phyloP scores from a whole-genome alignment of 2,329 filamentous ascomycete species.

The Cladosporium sp. region DNA sequence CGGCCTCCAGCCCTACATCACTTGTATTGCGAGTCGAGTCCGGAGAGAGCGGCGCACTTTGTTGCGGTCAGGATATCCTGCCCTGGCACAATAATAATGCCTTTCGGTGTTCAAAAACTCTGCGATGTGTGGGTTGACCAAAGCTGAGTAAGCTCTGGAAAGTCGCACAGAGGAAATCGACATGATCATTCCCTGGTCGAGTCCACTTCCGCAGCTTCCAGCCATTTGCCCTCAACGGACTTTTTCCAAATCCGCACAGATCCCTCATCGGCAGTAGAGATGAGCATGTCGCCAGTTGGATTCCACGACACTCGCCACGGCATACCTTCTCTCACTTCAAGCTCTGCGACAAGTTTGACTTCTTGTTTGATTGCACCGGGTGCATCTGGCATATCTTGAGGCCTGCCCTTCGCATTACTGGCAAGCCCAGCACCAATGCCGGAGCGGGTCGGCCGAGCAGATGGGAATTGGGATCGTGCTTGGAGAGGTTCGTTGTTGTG shows the following conservation, averaged over 20 bases:
- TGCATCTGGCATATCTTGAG: conserved; percentile 50
- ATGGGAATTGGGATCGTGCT: conserved; percentile 10
- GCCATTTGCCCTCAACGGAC: conserved; percentile 44
- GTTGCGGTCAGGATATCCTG: no score
- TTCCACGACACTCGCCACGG: conserved; percentile 72
- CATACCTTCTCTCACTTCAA: conserved; percentile 64
- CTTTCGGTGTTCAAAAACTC: no score
- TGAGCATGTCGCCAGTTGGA: conserved; percentile 61
- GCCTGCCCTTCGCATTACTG: conserved; percentile 44
- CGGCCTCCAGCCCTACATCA: not conserved
- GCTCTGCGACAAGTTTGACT: conserved; percentile 59
- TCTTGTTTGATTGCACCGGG: conserved; percentile 64
- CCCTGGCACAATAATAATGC: no score
- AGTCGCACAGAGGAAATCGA: no score
- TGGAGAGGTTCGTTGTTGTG: not conserved
- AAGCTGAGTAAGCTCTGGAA: no score
- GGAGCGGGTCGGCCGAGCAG: conserved; percentile 36
- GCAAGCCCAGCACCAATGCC: conserved; percentile 53
- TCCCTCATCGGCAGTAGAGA: conserved; percentile 73
- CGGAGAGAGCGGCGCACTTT: not conserved
- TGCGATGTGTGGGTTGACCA: no score
- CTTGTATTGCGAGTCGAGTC: not conserved
- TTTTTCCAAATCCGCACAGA: conserved; percentile 50
- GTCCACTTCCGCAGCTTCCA: conserved; percentile 47
- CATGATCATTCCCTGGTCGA: conserved; percentile 17